phyloP scores from a whole-genome alignment of 345 rosid genomes.

The Eucalyptus microcorys region DNA sequence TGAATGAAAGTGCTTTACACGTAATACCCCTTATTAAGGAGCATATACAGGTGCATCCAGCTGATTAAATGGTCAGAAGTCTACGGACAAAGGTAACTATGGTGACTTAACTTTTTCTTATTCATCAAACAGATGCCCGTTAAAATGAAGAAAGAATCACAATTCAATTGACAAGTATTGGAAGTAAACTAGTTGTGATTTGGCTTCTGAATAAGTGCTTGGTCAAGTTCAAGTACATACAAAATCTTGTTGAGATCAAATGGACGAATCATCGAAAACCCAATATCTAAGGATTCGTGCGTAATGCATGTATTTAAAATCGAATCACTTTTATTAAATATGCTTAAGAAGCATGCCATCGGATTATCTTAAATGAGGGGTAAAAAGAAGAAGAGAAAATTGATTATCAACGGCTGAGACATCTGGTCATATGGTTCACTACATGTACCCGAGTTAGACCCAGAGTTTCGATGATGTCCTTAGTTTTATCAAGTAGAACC shows the following conservation, averaged over 20 bases:
- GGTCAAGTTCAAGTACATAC: neutral
- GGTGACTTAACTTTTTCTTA: neutral
- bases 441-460: neutral
- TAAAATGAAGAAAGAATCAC: neutral
- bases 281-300: neutral
- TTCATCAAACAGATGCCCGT: neutral
- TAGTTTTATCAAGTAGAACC: neutral
- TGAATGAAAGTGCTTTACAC: neutral
- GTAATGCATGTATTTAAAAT: neutral
- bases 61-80: neutral
- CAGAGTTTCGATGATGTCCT: neutral
- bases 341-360: neutral
- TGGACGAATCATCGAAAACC: neutral
- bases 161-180: neutral
- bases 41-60: neutral
- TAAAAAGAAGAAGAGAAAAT: neutral
- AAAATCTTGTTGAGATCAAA: neutral
- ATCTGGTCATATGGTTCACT: neutral
- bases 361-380: neutral
- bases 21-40: neutral
- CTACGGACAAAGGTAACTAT: neutral
- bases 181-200: neutral
- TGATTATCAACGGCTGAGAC: neutral
- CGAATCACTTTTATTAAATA: neutral
- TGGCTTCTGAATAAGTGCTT: neutral